Evolutionary conservation across 177 flowering plant species (phyloP), one percentile per base, ranked within the genome.

Genomic region (Vitis hybrid): DNA sequence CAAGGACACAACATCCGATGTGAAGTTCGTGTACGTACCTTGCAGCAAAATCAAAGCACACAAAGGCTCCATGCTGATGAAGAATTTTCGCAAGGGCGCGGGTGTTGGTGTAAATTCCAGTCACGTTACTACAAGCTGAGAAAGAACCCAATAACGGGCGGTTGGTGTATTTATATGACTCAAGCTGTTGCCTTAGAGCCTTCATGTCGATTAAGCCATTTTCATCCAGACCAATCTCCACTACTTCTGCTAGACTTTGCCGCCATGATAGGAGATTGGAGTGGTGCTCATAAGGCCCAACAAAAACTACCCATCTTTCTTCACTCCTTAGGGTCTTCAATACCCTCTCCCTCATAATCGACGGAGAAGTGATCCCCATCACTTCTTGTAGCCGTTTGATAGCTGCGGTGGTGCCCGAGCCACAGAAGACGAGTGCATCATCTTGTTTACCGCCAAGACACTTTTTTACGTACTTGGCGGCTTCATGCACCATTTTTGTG

Each of bases 231-330:
- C 88, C 88, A 55, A 93, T 87, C 80, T 89, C 96, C 0, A 93
- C 79, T 4, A 91, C 92, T 54, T 93, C 85, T n/a, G 91, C 96
- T 11, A 89, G 75, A 81, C 91, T 91, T 58, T 89, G 86, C 62
- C 91, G 68, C 98, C 98, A 93, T 2, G 98, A 91, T 48, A 93
- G 93, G 30, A 90, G 80, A 76, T 93, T 93, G 3, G 96, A 93
- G 79, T 93, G 96, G 77, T 93, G 96, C 85, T 93, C 96, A 56
- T 79, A 86, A 0, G 98, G 96, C 1, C 98, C 98, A 1, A 87
- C 83, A 52, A 92, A 88, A 17, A 91, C 94, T 0, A 91, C 88
- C 98, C 98, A 93, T 60, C 89, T 84, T 39, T 91, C 89, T 66
- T 84, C 86, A 2, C 30, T 58, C 11, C 18, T 7, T 11, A 90